Conservation (phyloP, 805 yeast species). For the Yarrowia phangngaensis region DNA sequence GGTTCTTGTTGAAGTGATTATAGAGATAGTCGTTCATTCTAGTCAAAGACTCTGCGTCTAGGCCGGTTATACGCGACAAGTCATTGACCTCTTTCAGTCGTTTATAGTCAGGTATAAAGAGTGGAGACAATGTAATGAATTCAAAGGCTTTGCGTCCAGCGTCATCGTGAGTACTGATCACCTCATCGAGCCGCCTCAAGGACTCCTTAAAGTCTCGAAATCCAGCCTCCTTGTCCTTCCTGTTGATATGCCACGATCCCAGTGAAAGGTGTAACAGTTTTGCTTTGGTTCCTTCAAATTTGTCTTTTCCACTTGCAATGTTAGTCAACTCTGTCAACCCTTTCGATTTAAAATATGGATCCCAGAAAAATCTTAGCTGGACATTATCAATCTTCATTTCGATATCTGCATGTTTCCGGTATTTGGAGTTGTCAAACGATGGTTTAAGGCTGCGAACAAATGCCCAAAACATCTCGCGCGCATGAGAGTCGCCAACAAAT, state of each 20-base stretch:
- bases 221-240: constrained; percentile 29
- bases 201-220: constrained; percentile 21
- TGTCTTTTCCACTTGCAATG: not conserved
- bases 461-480: constrained; percentile 33
- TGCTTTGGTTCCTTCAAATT: not conserved
- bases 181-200: constrained; percentile 15
- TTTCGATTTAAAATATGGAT: constrained; percentile 2
- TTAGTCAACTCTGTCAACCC: not conserved
- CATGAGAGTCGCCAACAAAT: constrained; percentile 34
- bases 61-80: not conserved
- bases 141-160: constrained; percentile 26
- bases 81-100: constrained; percentile 1
- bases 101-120: constrained; percentile 1
- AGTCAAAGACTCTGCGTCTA: constrained; percentile 4
- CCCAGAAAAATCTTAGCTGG: constrained; percentile 13
- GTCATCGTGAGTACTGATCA: constrained; percentile 10
- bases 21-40: constrained; percentile 17
- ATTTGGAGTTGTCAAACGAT: constrained; percentile 17
- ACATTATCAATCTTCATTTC: not conserved
- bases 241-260: constrained; percentile 28
- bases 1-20: constrained; percentile 25
- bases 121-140: constrained; percentile 30
- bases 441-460: constrained; percentile 31
- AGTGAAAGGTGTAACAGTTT: constrained; percentile 15
- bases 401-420: constrained; percentile 9